Conservation (phyloP, 176 grass and related monocot genomes). For the Oryza coarctata region DNA sequence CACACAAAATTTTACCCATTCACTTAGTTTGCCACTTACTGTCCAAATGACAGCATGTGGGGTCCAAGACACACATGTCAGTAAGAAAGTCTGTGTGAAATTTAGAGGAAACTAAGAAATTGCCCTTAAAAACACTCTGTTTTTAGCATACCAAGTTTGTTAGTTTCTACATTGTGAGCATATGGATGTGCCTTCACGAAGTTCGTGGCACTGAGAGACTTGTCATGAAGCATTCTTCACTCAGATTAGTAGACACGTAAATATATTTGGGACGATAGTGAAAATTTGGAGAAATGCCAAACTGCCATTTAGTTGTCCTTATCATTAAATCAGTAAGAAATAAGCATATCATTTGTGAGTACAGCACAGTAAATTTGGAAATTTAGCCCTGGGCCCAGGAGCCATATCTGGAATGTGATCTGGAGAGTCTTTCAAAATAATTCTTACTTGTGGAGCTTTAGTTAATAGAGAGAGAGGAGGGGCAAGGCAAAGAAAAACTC, state of each 20-base stretch:
- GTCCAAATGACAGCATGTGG: too few species aligned
- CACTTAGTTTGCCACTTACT: background rate
- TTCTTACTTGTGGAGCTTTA: background rate
- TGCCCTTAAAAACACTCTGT: background rate
- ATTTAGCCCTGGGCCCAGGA: background rate
- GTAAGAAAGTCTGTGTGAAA: background rate
- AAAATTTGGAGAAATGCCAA: too few species aligned
- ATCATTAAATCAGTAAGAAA: background rate
- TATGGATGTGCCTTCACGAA: too few species aligned
- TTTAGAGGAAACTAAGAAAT: background rate
- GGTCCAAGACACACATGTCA: background rate
- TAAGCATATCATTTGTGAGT: too few species aligned
- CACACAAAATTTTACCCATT: background rate
- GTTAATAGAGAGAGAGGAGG: background rate
- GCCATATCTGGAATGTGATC: background rate
- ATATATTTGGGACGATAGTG: background rate
- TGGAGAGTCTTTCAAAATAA: background rate
- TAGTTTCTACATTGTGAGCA: too few species aligned
- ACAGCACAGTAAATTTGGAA: background rate
- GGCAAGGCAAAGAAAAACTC: too few species aligned
- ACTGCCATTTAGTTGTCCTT: background rate
- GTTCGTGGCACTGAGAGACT: background rate
- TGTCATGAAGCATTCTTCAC: background rate
- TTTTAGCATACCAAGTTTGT: background rate
- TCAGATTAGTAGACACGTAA: background rate